phyloP scores from a whole-genome alignment of 148 eudicot genomes.

The Diospyros kaki region DNA sequence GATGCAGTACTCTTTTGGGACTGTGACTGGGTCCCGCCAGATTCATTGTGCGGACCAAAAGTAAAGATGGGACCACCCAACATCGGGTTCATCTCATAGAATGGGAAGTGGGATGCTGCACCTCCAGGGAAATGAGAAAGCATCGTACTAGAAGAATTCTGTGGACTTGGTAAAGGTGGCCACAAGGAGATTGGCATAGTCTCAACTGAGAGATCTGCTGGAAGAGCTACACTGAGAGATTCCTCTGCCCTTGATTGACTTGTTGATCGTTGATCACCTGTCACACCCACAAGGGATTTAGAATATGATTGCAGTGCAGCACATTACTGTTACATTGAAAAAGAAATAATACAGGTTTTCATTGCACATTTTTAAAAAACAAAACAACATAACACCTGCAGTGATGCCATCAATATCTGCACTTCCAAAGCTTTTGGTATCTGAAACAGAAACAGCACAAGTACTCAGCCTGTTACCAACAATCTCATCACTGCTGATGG shows the following conservation, averaged over 20 bases:
- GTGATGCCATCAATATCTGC: slow-evolving; percentile 37
- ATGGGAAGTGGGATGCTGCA: slow-evolving; percentile 78
- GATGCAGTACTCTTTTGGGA: slow-evolving; percentile 49
- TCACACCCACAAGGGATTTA: slow-evolving; percentile 32
- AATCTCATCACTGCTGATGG: slow-evolving; percentile 70
- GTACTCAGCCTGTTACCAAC: slow-evolving; percentile 40
- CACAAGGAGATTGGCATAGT: slow-evolving; percentile 83
- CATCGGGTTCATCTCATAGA: slow-evolving; percentile 89
- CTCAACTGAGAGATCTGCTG: slow-evolving; percentile 95
- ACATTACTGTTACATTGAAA: neutral
- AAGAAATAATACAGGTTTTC: neutral
- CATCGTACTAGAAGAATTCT: slow-evolving; percentile 64
- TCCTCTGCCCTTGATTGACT: slow-evolving; percentile 68
- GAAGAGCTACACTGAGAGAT: slow-evolving; percentile 70
- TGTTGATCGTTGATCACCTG: slow-evolving; percentile 43
- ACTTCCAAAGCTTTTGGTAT: slow-evolving; percentile 40
- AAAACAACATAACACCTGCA: slow-evolving; percentile 21
- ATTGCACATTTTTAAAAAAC: too few relatives aligned
- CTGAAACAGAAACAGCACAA: slow-evolving; percentile 31
- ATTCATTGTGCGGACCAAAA: slow-evolving; percentile 71
- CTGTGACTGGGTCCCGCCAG: slow-evolving; percentile 61
- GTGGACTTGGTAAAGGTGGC: slow-evolving; percentile 95
- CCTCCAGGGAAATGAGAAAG: slow-evolving; percentile 73
- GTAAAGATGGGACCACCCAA: slow-evolving; percentile 80
- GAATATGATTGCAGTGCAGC: neutral